Base-by-base conservation (phyloP, 1,139 yeast species). In the Candida buenavistaensis region DNA sequence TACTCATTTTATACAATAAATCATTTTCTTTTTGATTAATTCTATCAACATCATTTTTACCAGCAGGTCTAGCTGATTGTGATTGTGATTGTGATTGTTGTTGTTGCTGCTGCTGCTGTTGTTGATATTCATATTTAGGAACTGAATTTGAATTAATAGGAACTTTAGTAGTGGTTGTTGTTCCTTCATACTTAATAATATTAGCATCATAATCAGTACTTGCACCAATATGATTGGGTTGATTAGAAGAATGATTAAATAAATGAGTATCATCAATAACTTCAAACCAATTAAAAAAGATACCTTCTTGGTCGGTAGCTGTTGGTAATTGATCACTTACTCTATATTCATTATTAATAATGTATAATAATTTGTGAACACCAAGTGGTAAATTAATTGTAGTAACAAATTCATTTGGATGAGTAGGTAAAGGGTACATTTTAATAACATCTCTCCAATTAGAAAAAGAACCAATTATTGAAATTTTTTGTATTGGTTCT, bases 221-320 rank as follows among this genome's bases (percentile, higher is more conserved):
- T 3, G 72, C 71, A 26, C 59, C 63, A 20, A 55, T 46, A 35
- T 68, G 68, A 36, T 61, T 59, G 3, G 59, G 59, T 40, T 64
- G 72, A 40, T 64, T 62, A 22, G 51, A 53, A 5, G 66, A 55
- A 44, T 68, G 72, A 44, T 64, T 66, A 49, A 68, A 62, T 40
- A 68, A 53, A 46, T 63, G 67, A 45, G 59, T 63, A 26, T 59
- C 67, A 71, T 76, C 60, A 57, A 70, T 73, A 16, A 84, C 82
- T 57, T 84, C 92, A 45, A 90, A 80, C 72, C 95, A 95, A 58
- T 94, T 89, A 52, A 94, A 95, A 52, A 92, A 85, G 47, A 92
- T 90, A 35, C 99, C 99, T 75, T 90, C 90, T 44, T 92, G 95
- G 59, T 92, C 99, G 0, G 99, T 92, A 6, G 99, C 97, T 0